Conservation (phyloP, 1,284 basidiomycete species). For the Rhodotorula sp. region DNA sequence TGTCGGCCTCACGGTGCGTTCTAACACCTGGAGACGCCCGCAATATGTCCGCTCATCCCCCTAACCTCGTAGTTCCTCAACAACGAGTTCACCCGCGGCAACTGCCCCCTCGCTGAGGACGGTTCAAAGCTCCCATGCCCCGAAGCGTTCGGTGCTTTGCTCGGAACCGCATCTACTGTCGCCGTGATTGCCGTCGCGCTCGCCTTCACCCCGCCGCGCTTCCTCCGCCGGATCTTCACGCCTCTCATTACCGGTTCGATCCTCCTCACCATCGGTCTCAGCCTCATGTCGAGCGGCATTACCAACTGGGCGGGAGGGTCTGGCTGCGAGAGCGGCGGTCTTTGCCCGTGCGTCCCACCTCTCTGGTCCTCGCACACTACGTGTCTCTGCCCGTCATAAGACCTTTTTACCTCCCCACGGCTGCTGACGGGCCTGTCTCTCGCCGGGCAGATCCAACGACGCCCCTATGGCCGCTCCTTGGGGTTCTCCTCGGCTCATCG, state of each 20-base stretch:
- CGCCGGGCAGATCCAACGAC: too few species aligned
- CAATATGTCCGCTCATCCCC: too few species aligned
- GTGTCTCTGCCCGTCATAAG: too few species aligned
- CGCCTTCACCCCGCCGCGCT: constrained; percentile 43
- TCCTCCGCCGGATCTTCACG: constrained; percentile 46
- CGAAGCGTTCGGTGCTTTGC: constrained; percentile 48
- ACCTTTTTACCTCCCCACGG: too few species aligned
- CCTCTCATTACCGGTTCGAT: constrained; percentile 44
- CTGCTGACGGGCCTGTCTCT: too few species aligned
- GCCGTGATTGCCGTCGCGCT: constrained; percentile 47
- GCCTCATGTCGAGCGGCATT: constrained; percentile 45
- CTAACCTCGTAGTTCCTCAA: too few species aligned
- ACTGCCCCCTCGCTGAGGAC: constrained; percentile 42
- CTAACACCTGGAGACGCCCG: too few species aligned
- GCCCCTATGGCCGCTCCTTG: background rate
- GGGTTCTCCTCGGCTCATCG: constrained; percentile 16
- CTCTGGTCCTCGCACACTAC: too few species aligned
- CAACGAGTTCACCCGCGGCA: constrained; percentile 40
- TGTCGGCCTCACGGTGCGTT: constrained; percentile 2
- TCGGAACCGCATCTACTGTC: constrained; percentile 47
- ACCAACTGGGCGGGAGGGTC: constrained; percentile 47
- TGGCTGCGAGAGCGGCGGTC: constrained; percentile 11
- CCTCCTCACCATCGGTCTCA: constrained; percentile 42
- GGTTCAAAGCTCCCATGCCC: constrained; percentile 45
- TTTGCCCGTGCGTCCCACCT: constrained; percentile 1